Evolutionary conservation across 2,329 filamentous ascomycete species (phyloP).

Genomic region (Albophoma yamanashiensis): DNA sequence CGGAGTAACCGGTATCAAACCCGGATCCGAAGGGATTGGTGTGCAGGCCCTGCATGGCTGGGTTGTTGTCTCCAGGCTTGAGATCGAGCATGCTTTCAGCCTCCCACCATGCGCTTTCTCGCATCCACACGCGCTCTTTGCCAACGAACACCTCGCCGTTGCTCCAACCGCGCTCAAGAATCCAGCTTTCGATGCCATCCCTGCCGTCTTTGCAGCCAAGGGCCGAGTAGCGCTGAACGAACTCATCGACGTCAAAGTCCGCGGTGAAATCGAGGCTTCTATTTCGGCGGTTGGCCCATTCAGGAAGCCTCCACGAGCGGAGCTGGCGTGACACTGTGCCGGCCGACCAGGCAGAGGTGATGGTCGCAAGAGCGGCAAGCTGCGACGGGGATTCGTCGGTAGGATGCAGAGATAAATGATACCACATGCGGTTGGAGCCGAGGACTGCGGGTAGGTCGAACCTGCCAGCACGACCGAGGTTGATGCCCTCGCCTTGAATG

Average conservation of each 20-base stretch:
- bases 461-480: slow-evolving; percentile 65
- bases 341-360: slow-evolving; percentile 85
- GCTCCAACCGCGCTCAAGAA: slow-evolving; percentile 92
- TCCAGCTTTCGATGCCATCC: slow-evolving; percentile 90
- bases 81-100: slow-evolving; percentile 92
- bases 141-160: slow-evolving; percentile 93
- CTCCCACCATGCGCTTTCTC: slow-evolving; percentile 94
- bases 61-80: slow-evolving; percentile 48
- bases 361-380: slow-evolving; percentile 59
- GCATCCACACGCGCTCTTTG: slow-evolving; percentile 88
- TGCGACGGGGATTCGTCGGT: slow-evolving; percentile 74
- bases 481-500: slow-evolving; percentile 64
- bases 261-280: slow-evolving; percentile 90
- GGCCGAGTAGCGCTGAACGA: slow-evolving; percentile 67
- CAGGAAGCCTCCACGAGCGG: slow-evolving; percentile 83
- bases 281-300: slow-evolving; percentile 93
- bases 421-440: slow-evolving; percentile 85
- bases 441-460: slow-evolving; percentile 68
- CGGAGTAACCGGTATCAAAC: slow-evolving; percentile 64
- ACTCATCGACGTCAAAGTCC: slow-evolving; percentile 92
- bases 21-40: slow-evolving; percentile 32
- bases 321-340: slow-evolving; percentile 87
- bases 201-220: slow-evolving; percentile 83
- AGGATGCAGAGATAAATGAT: slow-evolving; percentile 83
- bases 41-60: slow-evolving; percentile 22